Conservation (phyloP, 176 grass and related monocot species). For the Cenchrus fungigraminus region DNA sequence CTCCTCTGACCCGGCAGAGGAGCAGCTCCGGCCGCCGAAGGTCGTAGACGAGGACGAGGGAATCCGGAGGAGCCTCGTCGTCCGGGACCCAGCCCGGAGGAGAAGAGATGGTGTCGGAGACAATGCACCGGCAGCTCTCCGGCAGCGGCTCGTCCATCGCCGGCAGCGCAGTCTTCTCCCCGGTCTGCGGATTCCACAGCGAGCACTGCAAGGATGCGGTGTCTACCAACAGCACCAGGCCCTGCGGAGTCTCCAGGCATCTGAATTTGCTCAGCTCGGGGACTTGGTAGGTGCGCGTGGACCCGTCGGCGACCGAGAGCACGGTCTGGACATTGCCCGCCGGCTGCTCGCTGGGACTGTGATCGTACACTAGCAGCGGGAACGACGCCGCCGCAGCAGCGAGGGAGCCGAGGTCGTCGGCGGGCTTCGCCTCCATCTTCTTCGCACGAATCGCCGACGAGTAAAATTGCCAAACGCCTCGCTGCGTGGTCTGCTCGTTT, state of each 20-base stretch:
- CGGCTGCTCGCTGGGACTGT: background rate
- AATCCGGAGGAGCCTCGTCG: background rate
- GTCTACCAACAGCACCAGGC: background rate
- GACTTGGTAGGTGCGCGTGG: background rate
- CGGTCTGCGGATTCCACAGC: constrained; percentile 15
- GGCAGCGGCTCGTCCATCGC: background rate
- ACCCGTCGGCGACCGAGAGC: constrained; percentile 15
- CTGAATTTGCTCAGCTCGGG: background rate
- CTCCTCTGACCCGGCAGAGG: background rate
- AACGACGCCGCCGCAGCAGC: background rate
- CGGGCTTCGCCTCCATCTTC: background rate
- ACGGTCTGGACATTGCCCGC: background rate
- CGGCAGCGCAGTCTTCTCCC: background rate
- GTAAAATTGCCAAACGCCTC: no score
- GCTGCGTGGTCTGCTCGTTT: no score
- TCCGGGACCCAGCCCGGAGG: background rate
- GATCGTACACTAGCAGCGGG: constrained; percentile 20
- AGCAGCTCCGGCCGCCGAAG: background rate
- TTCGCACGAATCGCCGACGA: background rate
- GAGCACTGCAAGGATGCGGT: background rate
- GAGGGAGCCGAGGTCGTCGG: background rate
- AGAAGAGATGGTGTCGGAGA: background rate
- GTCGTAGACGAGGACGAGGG: constrained; percentile 11
- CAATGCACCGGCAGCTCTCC: background rate
- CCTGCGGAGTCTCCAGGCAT: background rate